Percentiles rank a stretch among this genome's conserved stretches.
These are phyloP conservation scores for Tulasnella sp. DNA, from an alignment of 768 basidiomycete species.

Conservation along the genomic window DNA sequence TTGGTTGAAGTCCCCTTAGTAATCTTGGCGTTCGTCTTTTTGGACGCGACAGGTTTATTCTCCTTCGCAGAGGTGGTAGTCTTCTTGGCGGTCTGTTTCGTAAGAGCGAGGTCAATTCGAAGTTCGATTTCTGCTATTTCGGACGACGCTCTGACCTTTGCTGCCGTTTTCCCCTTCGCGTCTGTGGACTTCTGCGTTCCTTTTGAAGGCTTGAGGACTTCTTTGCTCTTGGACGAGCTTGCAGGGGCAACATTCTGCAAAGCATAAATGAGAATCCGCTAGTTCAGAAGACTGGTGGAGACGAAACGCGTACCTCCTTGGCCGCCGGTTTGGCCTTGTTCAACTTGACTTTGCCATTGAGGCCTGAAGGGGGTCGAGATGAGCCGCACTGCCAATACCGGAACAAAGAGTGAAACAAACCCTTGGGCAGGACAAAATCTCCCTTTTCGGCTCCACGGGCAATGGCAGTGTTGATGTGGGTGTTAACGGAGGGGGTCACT, in stretches of 20 bases:
- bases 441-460: constrained; percentile 70
- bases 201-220: background rate
- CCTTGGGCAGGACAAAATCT: constrained; percentile 77
- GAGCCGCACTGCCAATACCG: background rate
- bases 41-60: background rate
- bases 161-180: background rate
- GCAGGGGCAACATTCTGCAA: background rate
- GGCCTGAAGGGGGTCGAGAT: constrained; percentile 26
- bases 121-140: background rate
- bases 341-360: constrained; percentile 36
- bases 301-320: constrained; percentile 49
- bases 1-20: background rate
- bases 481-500: constrained; percentile 65
- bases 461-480: constrained; percentile 75
- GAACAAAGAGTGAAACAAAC: constrained; percentile 40
- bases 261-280: background rate
- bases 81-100: background rate
- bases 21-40: background rate
- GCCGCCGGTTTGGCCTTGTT: constrained; percentile 69
- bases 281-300: background rate
- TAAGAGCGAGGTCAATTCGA: background rate
- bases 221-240: background rate
- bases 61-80: background rate
- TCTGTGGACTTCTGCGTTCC: background rate
- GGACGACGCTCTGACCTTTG: background rate